phyloP scores from a whole-genome alignment of 495 filamentous ascomycete species.

The Penicillium angulare region DNA sequence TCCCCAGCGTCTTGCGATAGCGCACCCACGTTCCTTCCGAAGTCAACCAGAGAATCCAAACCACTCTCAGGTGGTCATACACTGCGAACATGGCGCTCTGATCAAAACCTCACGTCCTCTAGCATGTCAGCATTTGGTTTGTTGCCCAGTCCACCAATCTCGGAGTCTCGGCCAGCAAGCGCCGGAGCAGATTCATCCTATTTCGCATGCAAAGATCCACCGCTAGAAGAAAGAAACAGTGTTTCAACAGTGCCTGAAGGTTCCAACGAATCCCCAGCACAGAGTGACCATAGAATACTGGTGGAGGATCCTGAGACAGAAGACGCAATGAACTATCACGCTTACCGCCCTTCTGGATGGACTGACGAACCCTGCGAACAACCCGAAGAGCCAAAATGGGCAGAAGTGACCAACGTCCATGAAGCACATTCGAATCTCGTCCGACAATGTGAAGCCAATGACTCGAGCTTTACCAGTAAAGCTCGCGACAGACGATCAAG shows the following conservation, averaged over 20 bases:
- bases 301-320: not conserved
- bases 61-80: slow-evolving; percentile 20
- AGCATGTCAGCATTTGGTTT: slow-evolving; percentile 41
- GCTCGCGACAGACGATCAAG: not conserved
- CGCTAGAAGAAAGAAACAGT: not conserved
- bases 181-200: slow-evolving; percentile 31
- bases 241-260: not conserved
- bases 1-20: slow-evolving; percentile 34
- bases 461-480: slow-evolving; percentile 4
- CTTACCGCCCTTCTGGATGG: slow-evolving; percentile 14
- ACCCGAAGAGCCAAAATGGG: slow-evolving; percentile 5
- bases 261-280: slow-evolving; percentile 10
- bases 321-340: slow-evolving; percentile 8
- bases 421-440: slow-evolving; percentile 40
- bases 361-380: not conserved
- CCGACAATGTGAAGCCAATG: slow-evolving; percentile 26
- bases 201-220: slow-evolving; percentile 26
- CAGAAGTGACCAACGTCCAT: slow-evolving; percentile 34
- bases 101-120: slow-evolving; percentile 36
- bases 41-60: slow-evolving; percentile 14
- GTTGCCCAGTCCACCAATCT: slow-evolving; percentile 42
- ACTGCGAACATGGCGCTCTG: slow-evolving; percentile 43
- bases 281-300: not conserved
- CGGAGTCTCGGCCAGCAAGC: slow-evolving; percentile 34
- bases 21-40: slow-evolving; percentile 14